Conservation (phyloP, 805 yeast species). For the Starmerella sp. region DNA sequence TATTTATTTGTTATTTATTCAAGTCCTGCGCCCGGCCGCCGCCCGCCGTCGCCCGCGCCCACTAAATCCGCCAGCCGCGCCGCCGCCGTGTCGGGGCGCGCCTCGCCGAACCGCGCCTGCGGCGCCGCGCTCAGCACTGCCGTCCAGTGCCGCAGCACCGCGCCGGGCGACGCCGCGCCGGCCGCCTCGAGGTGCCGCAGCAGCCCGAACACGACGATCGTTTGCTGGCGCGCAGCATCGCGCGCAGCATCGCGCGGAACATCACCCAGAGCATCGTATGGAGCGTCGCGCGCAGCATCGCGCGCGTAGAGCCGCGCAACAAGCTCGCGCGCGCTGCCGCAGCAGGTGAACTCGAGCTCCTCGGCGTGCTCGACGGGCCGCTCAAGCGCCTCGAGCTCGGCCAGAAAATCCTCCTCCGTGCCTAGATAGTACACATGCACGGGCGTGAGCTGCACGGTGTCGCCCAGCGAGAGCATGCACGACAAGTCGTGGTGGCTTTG, state of each 20-base stretch:
- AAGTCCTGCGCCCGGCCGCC: not conserved
- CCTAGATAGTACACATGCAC: constrained; percentile 14
- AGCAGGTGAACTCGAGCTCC: constrained; percentile 14
- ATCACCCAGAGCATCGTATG: too few species aligned
- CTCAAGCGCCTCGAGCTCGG: not conserved
- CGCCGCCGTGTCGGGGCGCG: not conserved
- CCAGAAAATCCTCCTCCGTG: constrained; percentile 13
- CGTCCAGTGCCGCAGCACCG: constrained; percentile 5
- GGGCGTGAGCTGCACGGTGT: constrained; percentile 3
- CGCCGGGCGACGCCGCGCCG: constrained; percentile 3
- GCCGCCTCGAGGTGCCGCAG: not conserved
- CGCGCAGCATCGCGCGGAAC: too few species aligned
- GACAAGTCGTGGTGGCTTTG: too few species aligned
- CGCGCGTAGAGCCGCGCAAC: not conserved
- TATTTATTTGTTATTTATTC: not conserved
- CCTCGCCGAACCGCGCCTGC: constrained; percentile 5
- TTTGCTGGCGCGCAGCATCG: not conserved
- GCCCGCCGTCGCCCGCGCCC: too few species aligned
- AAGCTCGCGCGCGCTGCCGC: not conserved
- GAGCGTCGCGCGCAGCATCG: not conserved
- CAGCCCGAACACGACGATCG: constrained; percentile 9
- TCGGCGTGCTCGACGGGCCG: constrained; percentile 8
- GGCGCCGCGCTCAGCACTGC: constrained; percentile 7
- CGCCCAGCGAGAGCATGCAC: constrained; percentile 7
- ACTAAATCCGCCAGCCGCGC: not conserved